Evolutionary conservation across 2,329 filamentous ascomycete species (phyloP).

Genomic region (Aspergillus ibericus): DNA sequence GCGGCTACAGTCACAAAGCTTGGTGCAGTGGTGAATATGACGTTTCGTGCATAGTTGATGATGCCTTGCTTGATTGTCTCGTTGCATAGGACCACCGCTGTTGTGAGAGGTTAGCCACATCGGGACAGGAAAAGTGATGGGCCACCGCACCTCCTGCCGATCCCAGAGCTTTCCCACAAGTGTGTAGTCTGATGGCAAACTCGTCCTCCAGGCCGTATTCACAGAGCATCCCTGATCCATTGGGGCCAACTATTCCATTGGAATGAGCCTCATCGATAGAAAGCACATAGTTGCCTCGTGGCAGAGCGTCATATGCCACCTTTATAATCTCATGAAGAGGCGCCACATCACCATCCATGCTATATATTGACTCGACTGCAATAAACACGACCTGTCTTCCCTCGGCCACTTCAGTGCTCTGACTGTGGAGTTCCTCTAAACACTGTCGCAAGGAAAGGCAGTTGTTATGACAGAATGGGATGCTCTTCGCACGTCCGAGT

Average conservation of each 20-base stretch:
- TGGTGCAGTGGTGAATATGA: constrained; percentile 15
- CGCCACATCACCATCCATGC: constrained; percentile 50
- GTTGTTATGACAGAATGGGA: constrained; percentile 19
- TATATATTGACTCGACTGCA: constrained; percentile 47
- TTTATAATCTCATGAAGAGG: constrained; percentile 16
- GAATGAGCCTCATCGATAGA: constrained; percentile 22
- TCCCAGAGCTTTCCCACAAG: constrained; percentile 28
- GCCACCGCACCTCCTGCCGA: constrained; percentile 26
- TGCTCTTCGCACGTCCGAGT: constrained; percentile 50
- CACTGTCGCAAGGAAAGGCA: not conserved
- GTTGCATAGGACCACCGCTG: constrained; percentile 11
- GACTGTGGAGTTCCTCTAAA: not conserved
- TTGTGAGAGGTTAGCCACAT: not conserved
- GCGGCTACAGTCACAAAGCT: constrained; percentile 11
- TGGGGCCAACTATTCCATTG: constrained; percentile 16
- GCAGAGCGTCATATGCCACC: constrained; percentile 15
- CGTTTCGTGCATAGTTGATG: constrained; percentile 12
- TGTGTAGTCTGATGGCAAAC: constrained; percentile 28
- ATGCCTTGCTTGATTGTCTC: constrained; percentile 11
- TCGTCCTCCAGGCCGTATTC: constrained; percentile 30
- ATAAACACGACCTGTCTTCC: constrained; percentile 37
- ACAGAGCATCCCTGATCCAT: constrained; percentile 20
- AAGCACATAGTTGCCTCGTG: constrained; percentile 24
- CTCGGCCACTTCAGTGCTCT: constrained; percentile 2
- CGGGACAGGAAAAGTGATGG: not conserved